phyloP scores from a whole-genome alignment of 345 rosid genomes.

The Linum lewisii region DNA sequence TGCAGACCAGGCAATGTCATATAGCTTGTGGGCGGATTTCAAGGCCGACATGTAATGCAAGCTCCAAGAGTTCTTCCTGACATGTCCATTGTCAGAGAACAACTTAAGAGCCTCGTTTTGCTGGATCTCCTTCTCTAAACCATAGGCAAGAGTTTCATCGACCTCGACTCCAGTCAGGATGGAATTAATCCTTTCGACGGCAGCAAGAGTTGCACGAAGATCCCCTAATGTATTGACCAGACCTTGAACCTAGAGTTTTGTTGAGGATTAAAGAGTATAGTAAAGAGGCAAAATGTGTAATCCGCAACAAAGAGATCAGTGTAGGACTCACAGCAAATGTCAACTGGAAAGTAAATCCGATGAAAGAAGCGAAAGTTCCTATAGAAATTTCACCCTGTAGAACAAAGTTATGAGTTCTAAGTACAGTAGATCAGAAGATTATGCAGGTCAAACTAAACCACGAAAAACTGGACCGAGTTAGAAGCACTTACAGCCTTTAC shows the following conservation, averaged over 20 bases:
- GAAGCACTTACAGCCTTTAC: constrained; percentile 77
- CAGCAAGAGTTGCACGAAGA: constrained; percentile 83
- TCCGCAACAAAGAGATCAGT: constrained; percentile 7
- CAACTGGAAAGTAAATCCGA: constrained; percentile 87
- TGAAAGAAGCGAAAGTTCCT: constrained; percentile 84
- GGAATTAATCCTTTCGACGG: constrained; percentile 83
- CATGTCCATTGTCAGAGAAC: constrained; percentile 42
- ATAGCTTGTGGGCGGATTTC: constrained; percentile 46
- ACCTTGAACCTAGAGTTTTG: constrained; percentile 71
- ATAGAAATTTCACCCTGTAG: constrained; percentile 85
- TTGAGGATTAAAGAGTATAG: constrained; percentile 11
- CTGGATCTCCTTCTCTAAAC: constrained; percentile 76
- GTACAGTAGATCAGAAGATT: too few species aligned
- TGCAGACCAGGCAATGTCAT: constrained; percentile 68
- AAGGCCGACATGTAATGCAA: constrained; percentile 60
- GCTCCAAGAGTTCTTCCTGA: constrained; percentile 31
- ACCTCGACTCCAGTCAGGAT: constrained; percentile 62
- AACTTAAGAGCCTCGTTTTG: constrained; percentile 44
- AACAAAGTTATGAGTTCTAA: constrained; percentile 10
- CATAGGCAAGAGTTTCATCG: constrained; percentile 86
- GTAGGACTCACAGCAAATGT: constrained; percentile 75
- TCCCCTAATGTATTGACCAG: constrained; percentile 91
- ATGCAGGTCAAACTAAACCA: too few species aligned
- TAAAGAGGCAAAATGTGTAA: constrained; percentile 6
- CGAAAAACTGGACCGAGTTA: constrained; percentile 10